A percentile compares a stretch with the other conserved stretches of the same genome.
Conservation (phyloP, 805 yeast species). For the Sugiyamaella lignohabitans region DNA sequence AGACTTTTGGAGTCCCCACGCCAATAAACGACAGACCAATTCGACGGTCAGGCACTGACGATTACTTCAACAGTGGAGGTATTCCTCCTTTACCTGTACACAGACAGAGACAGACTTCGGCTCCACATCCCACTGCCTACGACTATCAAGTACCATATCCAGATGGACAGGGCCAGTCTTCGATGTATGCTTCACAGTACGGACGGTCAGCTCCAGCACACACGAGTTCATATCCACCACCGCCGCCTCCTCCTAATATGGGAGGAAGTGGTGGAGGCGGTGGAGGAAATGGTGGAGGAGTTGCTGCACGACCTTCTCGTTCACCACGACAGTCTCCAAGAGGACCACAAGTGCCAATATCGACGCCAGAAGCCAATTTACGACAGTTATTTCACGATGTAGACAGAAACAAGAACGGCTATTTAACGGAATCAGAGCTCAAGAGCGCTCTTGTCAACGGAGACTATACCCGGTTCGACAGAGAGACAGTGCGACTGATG, state of each 20-base stretch:
- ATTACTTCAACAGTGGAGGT: conserved; percentile 1
- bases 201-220: conserved; percentile 3
- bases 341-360: neutral
- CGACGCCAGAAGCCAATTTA: conserved; percentile 16
- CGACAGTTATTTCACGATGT: conserved; percentile 23
- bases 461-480: conserved; percentile 56
- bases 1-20: conserved; percentile 18
- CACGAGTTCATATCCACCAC: neutral
- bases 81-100: conserved; percentile 10
- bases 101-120: conserved; percentile 2
- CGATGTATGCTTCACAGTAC: conserved; percentile 4
- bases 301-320: neutral
- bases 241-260: neutral
- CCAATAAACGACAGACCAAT: conserved; percentile 4
- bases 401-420: conserved; percentile 47
- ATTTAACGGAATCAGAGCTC: conserved; percentile 50
- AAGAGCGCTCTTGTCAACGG: conserved; percentile 54
- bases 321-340: neutral
- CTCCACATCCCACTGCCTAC: too few relatives aligned
- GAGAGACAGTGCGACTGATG: conserved; percentile 56
- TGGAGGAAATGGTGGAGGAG: neutral
- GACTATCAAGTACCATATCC: too few relatives aligned
- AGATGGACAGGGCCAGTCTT: too few relatives aligned
- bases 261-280: neutral
- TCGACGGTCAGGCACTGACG: conserved; percentile 1